These are phyloP conservation scores for Tritrichomonas musculus DNA, from an alignment of 208 protist genomes.

Conservation along the genomic window DNA sequence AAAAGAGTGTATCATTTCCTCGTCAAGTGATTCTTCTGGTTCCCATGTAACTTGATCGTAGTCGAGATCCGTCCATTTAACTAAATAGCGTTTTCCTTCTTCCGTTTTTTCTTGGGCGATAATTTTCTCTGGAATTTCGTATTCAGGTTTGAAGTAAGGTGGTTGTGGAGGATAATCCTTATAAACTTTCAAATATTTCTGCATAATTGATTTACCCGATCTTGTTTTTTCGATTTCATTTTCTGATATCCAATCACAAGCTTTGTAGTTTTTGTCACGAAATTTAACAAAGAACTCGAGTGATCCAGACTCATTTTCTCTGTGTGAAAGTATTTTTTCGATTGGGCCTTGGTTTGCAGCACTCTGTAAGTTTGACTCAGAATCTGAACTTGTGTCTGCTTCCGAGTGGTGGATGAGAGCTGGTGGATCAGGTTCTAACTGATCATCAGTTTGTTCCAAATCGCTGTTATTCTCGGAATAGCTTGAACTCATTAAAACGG, in stretches of 20 bases:
- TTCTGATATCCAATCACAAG: not conserved
- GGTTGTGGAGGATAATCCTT: not conserved
- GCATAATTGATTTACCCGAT: not conserved
- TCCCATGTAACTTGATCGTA: not conserved
- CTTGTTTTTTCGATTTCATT: not conserved
- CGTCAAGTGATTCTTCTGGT: not conserved
- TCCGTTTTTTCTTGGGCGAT: not conserved
- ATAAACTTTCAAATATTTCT: not conserved
- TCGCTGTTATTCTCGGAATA: too few relatives aligned
- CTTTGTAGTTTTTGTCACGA: not conserved
- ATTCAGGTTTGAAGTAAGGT: not conserved
- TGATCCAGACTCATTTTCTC: not conserved
- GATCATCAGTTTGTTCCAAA: too few relatives aligned
- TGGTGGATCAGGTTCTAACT: too few relatives aligned
- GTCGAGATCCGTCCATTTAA: not conserved
- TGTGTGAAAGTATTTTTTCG: not conserved
- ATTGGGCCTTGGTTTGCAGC: not conserved
- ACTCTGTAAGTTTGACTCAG: too few relatives aligned
- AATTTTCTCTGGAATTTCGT: constrained; percentile 11
- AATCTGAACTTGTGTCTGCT: too few relatives aligned
- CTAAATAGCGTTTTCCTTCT: not conserved
- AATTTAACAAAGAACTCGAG: not conserved
- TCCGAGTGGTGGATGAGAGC: too few relatives aligned
- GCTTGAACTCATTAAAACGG: too few relatives aligned
- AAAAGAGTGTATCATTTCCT: not conserved